These are phyloP conservation scores for Lathyrus oleraceus DNA, from an alignment of 306 rosid species.

Conservation along the genomic window DNA sequence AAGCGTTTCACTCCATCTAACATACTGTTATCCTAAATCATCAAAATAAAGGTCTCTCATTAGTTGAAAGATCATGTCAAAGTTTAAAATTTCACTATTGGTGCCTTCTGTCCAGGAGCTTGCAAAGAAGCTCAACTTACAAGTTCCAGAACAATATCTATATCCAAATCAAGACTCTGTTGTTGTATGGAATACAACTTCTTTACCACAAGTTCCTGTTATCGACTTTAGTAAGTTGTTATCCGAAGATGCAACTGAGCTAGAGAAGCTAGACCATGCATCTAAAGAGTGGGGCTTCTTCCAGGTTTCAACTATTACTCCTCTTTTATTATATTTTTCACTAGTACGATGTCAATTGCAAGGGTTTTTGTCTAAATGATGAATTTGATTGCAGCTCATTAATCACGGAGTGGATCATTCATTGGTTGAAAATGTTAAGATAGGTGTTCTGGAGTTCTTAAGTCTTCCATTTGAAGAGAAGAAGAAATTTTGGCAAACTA, in stretches of 20 bases:
- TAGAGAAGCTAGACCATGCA: constrained; percentile 46
- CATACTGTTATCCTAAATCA: background rate
- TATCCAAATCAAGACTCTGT: constrained; percentile 44
- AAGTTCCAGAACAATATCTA: constrained; percentile 49
- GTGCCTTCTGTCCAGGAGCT: constrained; percentile 45
- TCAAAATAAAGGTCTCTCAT: background rate
- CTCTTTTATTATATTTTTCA: background rate
- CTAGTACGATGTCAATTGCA: no score
- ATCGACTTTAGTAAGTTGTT: constrained; percentile 47
- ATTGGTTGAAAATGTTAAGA: constrained; percentile 19
- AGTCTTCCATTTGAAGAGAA: constrained; percentile 26
- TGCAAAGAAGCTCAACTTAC: constrained; percentile 5
- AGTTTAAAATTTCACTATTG: constrained; percentile 10
- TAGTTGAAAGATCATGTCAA: background rate
- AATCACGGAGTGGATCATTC: constrained; percentile 29
- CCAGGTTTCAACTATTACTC: constrained; percentile 41
- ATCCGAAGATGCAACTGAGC: constrained; percentile 34
- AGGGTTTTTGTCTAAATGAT: no score
- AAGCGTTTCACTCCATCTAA: background rate
- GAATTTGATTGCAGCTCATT: constrained; percentile 11
- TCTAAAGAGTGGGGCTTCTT: constrained; percentile 47
- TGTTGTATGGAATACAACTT: background rate
- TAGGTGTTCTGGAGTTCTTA: constrained; percentile 10
- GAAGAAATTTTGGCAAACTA: constrained; percentile 27
- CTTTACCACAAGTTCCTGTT: constrained; percentile 41